phyloP scores from a whole-genome alignment of 1,284 basidiomycete genomes.

The Fistulina hepatica region DNA sequence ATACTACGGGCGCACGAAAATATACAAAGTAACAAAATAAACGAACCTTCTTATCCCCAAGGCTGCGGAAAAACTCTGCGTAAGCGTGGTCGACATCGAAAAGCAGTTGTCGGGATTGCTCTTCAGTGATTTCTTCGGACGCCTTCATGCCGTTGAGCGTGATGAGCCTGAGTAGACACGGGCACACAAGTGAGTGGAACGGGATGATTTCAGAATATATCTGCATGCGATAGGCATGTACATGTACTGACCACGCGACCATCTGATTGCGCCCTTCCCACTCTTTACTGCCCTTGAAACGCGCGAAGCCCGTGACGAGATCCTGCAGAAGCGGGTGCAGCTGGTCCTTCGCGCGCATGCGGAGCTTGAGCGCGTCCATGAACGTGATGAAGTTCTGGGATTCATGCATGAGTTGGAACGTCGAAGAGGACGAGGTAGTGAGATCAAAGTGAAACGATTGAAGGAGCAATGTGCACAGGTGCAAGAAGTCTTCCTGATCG shows the following conservation, averaged over 20 bases:
- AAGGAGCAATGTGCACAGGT: not conserved
- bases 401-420: slow-evolving; percentile 2
- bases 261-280: slow-evolving; percentile 93
- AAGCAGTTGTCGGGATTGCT: slow-evolving; percentile 89
- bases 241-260: slow-evolving; percentile 69
- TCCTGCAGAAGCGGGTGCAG: slow-evolving; percentile 92
- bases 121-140: slow-evolving; percentile 92
- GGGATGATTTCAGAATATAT: not conserved
- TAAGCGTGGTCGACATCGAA: slow-evolving; percentile 98
- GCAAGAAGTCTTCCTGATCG: not conserved
- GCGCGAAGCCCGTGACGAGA: slow-evolving; percentile 83
- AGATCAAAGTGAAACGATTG: slow-evolving; percentile 2
- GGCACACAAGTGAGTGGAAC: not conserved
- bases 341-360: slow-evolving; percentile 92
- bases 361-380: slow-evolving; percentile 94
- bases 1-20: no score
- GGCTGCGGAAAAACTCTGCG: slow-evolving; percentile 86
- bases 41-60: slow-evolving; percentile 44
- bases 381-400: slow-evolving; percentile 91
- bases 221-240: slow-evolving; percentile 2
- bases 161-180: slow-evolving; percentile 61
- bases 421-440: not conserved
- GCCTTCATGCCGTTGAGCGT: slow-evolving; percentile 95
- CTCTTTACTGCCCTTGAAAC: slow-evolving; percentile 87
- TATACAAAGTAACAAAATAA: no score